phyloP scores from a whole-genome alignment of 2,329 filamentous ascomycete genomes.

The Cladophialophora immunda region DNA sequence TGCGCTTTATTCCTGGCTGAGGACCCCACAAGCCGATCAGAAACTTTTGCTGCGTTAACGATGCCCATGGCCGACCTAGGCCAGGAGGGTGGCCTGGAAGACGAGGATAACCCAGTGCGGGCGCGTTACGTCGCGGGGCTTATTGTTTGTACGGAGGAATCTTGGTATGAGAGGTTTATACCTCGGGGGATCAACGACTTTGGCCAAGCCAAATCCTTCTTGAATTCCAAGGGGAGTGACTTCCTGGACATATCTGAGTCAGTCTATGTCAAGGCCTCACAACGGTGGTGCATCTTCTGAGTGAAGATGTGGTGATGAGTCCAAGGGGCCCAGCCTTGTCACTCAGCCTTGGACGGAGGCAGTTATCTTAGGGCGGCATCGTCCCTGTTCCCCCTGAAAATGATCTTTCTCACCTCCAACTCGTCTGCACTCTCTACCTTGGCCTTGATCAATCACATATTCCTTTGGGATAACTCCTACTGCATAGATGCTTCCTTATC shows the following conservation, averaged over 20 bases:
- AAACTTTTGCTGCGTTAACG: neutral
- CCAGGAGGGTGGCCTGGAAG: neutral
- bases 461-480: neutral
- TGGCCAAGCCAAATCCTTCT: neutral
- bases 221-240: neutral
- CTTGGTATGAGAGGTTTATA: neutral
- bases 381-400: neutral
- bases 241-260: neutral
- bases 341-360: neutral
- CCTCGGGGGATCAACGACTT: neutral
- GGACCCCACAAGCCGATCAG: neutral
- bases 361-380: neutral
- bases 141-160: neutral
- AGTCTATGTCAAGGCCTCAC: neutral
- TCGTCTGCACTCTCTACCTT: neutral
- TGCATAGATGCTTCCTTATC: neutral
- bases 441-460: neutral
- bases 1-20: neutral
- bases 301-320: too few species aligned
- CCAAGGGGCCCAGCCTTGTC: too few species aligned
- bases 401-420: neutral
- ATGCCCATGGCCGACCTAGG: neutral
- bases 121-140: neutral
- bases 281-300: neutral
- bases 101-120: neutral